Conservation (phyloP, 2,329 filamentous ascomycete species). For the Colletotrichum shisoi region DNA sequence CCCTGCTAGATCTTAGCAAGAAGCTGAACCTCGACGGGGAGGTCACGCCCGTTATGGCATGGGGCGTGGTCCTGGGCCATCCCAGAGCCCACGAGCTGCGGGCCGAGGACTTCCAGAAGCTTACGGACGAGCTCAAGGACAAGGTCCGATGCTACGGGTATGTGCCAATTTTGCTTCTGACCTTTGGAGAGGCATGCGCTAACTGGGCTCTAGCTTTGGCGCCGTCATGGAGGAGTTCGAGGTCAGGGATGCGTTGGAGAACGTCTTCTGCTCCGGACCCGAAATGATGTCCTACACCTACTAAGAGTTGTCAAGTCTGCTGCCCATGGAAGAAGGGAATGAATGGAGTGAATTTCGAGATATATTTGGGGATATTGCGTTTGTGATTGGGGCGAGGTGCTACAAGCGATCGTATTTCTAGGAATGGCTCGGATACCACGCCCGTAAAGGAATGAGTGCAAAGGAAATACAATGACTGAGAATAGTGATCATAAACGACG, state of each 20-base stretch:
- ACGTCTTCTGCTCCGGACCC: slow-evolving; percentile 61
- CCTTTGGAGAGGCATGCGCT: slow-evolving; percentile 13
- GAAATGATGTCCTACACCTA: slow-evolving; percentile 33
- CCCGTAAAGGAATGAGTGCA: slow-evolving; percentile 6
- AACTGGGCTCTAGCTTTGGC: slow-evolving; percentile 59
- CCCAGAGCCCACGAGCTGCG: slow-evolving; percentile 72
- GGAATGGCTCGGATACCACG: slow-evolving; percentile 31
- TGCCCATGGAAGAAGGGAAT: neutral
- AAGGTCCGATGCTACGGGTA: slow-evolving; percentile 95
- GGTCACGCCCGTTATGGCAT: slow-evolving; percentile 95
- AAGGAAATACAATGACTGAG: no score
- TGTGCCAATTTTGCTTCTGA: slow-evolving; percentile 48
- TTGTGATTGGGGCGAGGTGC: neutral
- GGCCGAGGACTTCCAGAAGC: slow-evolving; percentile 71
- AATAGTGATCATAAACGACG: no score
- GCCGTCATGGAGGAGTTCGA: slow-evolving; percentile 73
- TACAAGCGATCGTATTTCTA: slow-evolving; percentile 23
- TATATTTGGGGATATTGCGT: neutral
- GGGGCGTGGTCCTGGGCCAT: slow-evolving; percentile 80
- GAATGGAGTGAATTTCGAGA: neutral
- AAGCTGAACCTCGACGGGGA: slow-evolving; percentile 85
- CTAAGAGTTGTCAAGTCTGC: neutral
- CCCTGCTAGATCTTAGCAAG: slow-evolving; percentile 83
- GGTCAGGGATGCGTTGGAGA: slow-evolving; percentile 78
- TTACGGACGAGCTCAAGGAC: slow-evolving; percentile 76